Evolutionary conservation across 1,284 basidiomycete genomes (phyloP), one percentile per base, ranked within the genome.

Genomic region (Tilletiopsis washingtonensis): DNA sequence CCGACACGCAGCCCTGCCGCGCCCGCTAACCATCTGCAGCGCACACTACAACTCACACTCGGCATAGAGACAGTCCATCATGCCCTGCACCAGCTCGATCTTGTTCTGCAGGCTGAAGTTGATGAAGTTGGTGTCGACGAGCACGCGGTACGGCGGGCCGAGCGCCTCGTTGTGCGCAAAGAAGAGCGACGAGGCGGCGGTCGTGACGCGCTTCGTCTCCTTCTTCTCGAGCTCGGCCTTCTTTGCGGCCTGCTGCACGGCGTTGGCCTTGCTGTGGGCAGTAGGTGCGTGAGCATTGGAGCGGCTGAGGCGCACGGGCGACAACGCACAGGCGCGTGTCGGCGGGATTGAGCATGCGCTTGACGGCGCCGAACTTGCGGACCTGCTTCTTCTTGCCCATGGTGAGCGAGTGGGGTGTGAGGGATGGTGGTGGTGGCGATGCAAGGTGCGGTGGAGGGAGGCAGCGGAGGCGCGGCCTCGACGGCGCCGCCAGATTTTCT

Each of bases 21-120:
- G n/a, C n/a, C n/a, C n/a, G n/a, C n/a, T n/a, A n/a, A n/a, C n/a
- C n/a, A n/a, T n/a, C n/a, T n/a, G n/a, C n/a, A n/a, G n/a, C n/a
- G n/a, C n/a, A n/a, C n/a, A n/a, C n/a, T n/a, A n/a, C n/a, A 19
- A 77, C 86, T 58, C 66, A 93, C 91, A 93, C 78, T 98, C 97
- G n/a, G 94, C 94, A 75, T 89, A 97, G 12, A 99, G 78, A 67
- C 91, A 96, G 74, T 98, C 94, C 91, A 98, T 97, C 94, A 99
- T 97, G 14, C 89, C 91, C 68, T 87, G 84, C 19, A 97, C 81
- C 41, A 98, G 81, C 75, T 99, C 94, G 62, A 99, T 79, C 75
- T 97, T 96, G 77, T 98, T 98, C 77, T 98, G 93, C 43, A 99
- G 79, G 60, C 86, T 89, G 74, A 98, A 93, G 74, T 98, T 98